A percentile compares a stretch with the other conserved stretches of the same genome.
Evolutionary conservation across 805 yeast species (phyloP).

Genomic region (Yamadazyma takamatsuzukensis): DNA sequence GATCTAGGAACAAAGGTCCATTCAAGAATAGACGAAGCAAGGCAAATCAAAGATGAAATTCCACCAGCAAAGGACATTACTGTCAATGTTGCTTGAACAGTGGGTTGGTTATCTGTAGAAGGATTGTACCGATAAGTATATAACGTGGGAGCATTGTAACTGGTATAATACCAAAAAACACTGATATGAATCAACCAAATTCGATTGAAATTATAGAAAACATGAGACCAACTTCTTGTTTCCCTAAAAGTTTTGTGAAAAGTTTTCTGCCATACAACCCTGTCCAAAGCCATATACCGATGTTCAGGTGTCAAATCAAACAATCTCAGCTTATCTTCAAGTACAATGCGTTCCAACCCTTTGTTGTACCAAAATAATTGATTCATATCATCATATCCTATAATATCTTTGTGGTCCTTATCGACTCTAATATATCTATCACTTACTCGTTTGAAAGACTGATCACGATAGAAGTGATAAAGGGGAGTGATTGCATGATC

Average conservation of each 20-base stretch:
- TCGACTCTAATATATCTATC: slow-evolving; percentile 47
- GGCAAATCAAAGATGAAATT: slow-evolving; percentile 52
- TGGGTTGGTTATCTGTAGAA: slow-evolving; percentile 56
- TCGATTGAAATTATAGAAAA: slow-evolving; percentile 68
- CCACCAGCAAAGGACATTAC: slow-evolving; percentile 68
- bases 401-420: slow-evolving; percentile 61
- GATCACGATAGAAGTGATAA: slow-evolving; percentile 56
- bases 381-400: slow-evolving; percentile 89
- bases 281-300: slow-evolving; percentile 51
- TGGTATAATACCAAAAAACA: slow-evolving; percentile 73
- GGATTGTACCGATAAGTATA: slow-evolving; percentile 57
- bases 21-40: slow-evolving; percentile 57
- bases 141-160: slow-evolving; percentile 63
- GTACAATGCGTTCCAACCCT: slow-evolving; percentile 56
- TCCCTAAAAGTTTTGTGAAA: slow-evolving; percentile 76
- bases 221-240: slow-evolving; percentile 73
- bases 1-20: slow-evolving; percentile 62
- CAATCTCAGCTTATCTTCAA: slow-evolving; percentile 44
- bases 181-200: slow-evolving; percentile 76
- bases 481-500: slow-evolving; percentile 74
- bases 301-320: slow-evolving; percentile 53
- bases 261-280: slow-evolving; percentile 62
- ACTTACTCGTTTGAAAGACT: slow-evolving; percentile 43
- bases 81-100: slow-evolving; percentile 50
- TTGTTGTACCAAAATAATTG: slow-evolving; percentile 81